Evolutionary conservation across 371 early-diverging fungal genomes (phyloP), one percentile per base, ranked within the genome.

Genomic region (Mortierella sp.): DNA sequence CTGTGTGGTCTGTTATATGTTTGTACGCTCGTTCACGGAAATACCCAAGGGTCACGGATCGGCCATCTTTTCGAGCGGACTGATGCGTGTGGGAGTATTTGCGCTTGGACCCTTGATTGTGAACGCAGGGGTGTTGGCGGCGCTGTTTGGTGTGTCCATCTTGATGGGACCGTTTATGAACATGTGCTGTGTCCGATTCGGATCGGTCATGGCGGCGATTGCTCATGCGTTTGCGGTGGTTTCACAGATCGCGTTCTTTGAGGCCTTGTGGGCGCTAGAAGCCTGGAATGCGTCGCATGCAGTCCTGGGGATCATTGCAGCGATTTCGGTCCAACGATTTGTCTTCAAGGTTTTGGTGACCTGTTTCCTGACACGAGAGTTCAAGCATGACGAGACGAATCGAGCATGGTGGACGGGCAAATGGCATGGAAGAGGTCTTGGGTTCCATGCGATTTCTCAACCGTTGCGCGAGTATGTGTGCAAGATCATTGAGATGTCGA

Each of bases 371-470:
- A 91, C 95, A 43, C 88, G 95, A 44, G 95, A 95, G 81, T 91
- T 93, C 81, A 90, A 90, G 62, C 91, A 94, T 74, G 93, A 92
- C 75, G 92, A 90, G 70, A 84, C 93, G 23, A 94, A 94, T 70
- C 83, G 89, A 45, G 95, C 95, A 11, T 95, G 95, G 95, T 96
- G 95, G 96, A 93, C 94, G 7, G 96, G 96, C 29, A 88, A 88
- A 62, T 96, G 96, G 95, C 89, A 91, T 51, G 91, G 90, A 26
- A 89, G 90, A 52, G 94, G 92, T 47, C 84, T 93, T 82, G 95
- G 95, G 69, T 87, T 82, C 79, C 76, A 85, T 81, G 90, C 89
- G 12, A 66, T 91, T 12, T 88, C 91, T 23, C 91, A 92, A 73
- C 94, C 95, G 9, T 73, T 89, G 64, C 89, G 95, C 48, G 95